phyloP scores from a whole-genome alignment of 179 eudicot species.

The Silene vulgaris region DNA sequence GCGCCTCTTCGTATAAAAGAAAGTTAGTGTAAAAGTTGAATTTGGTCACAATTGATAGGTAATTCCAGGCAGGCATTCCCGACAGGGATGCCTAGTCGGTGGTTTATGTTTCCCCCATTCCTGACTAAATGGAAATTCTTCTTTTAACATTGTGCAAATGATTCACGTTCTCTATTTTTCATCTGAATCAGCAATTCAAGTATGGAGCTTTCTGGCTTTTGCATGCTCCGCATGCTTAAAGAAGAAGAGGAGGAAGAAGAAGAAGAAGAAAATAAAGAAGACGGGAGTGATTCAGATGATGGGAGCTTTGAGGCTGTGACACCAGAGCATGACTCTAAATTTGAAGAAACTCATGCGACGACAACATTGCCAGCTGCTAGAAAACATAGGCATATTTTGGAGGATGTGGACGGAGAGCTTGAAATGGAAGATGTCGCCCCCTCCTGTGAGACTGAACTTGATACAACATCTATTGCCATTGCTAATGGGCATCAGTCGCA shows the following conservation, averaged over 20 bases:
- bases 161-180: neutral
- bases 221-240: slow-evolving; percentile 82
- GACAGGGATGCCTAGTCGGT: neutral
- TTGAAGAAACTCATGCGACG: slow-evolving; percentile 37
- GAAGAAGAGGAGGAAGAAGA: slow-evolving; percentile 45
- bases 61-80: neutral
- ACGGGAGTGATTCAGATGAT: slow-evolving; percentile 73
- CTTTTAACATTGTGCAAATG: neutral
- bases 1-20: neutral
- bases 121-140: neutral
- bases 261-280: neutral
- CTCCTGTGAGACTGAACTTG: slow-evolving; percentile 42
- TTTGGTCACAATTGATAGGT: neutral
- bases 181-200: slow-evolving; percentile 71
- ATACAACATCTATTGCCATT: slow-evolving; percentile 25
- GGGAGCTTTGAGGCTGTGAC: slow-evolving; percentile 95
- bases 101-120: neutral
- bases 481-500: slow-evolving; percentile 26
- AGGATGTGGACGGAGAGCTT: slow-evolving; percentile 98
- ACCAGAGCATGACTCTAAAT: slow-evolving; percentile 62
- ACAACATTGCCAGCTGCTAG: slow-evolving; percentile 30
- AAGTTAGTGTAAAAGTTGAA: neutral
- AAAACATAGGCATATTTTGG: slow-evolving; percentile 78
- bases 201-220: slow-evolving; percentile 83
- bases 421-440: slow-evolving; percentile 99